These are phyloP conservation scores for Fusarium denticulatum DNA, from an alignment of 2,329 filamentous ascomycete species.

Conservation along the genomic window DNA sequence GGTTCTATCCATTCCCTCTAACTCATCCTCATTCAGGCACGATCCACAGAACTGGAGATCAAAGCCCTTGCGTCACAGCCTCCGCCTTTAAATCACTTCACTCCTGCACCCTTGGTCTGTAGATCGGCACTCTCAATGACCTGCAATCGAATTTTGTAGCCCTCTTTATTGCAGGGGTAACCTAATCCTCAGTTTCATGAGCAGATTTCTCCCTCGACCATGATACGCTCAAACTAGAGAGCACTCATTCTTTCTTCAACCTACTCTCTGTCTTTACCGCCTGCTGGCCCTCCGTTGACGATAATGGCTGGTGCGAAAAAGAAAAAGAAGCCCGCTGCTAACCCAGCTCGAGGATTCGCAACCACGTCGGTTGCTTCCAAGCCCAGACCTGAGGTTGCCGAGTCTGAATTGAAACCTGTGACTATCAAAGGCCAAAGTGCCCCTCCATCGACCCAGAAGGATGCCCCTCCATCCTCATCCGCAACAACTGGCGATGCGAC, in stretches of 20 bases:
- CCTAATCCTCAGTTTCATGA: not conserved
- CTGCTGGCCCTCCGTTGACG: conserved; percentile 3
- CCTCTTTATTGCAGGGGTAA: not conserved
- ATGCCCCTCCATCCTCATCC: conserved; percentile 45
- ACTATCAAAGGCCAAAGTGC: conserved; percentile 41
- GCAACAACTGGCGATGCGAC: conserved; percentile 40
- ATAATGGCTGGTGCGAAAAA: conserved; percentile 79
- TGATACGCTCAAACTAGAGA: not conserved
- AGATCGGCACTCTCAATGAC: not conserved
- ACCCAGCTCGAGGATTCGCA: conserved; percentile 91
- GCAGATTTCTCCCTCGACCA: conserved; percentile 1
- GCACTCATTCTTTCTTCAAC: not conserved
- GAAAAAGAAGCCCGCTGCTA: conserved; percentile 89
- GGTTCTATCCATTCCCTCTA: not conserved
- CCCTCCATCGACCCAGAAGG: conserved; percentile 45
- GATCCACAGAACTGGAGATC: conserved; percentile 28
- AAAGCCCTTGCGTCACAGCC: conserved; percentile 37
- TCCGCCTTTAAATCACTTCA: conserved; percentile 23
- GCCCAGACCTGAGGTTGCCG: conserved; percentile 68
- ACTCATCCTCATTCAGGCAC: not conserved
- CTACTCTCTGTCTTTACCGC: not conserved
- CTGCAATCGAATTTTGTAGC: conserved; percentile 3
- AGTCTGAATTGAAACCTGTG: conserved; percentile 47
- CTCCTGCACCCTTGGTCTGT: conserved; percentile 17
- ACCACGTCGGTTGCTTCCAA: conserved; percentile 93